Percentiles rank a stretch among this genome's conserved stretches.
These are phyloP conservation scores for Fusarium goolgardi DNA, from an alignment of 2,329 filamentous ascomycete species.

Conservation along the genomic window DNA sequence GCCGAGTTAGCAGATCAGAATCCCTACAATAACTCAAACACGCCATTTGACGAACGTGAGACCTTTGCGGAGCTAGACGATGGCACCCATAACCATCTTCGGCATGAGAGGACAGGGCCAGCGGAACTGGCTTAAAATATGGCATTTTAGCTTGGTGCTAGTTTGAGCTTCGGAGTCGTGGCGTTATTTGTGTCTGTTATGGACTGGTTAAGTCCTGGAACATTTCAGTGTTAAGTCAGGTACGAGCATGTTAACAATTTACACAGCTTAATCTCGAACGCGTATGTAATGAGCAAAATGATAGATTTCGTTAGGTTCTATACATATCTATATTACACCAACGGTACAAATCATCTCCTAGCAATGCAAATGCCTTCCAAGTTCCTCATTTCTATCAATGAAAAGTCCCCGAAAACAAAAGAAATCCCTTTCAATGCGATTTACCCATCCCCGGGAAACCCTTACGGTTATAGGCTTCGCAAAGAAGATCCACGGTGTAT, in stretches of 20 bases:
- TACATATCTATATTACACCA: conserved; percentile 42
- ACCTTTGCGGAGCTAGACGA: conserved; percentile 24
- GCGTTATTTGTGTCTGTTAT: conserved; percentile 8
- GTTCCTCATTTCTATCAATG: conserved; percentile 23
- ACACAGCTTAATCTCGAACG: background rate
- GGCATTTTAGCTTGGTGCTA: background rate
- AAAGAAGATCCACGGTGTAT: conserved; percentile 28
- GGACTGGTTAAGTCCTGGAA: background rate
- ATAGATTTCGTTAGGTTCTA: conserved; percentile 39
- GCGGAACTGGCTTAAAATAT: conserved; percentile 19
- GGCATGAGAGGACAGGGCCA: conserved; percentile 13
- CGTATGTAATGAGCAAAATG: conserved; percentile 24
- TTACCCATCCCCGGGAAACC: conserved; percentile 12
- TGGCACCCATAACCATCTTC: conserved; percentile 19
- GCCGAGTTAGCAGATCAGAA: conserved; percentile 35
- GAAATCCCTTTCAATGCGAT: conserved; percentile 27
- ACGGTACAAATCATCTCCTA: conserved; percentile 41
- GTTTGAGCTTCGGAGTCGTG: conserved; percentile 21
- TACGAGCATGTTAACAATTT: conserved; percentile 12
- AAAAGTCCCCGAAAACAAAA: conserved; percentile 30
- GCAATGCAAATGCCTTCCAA: conserved; percentile 38
- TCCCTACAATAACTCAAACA: conserved; percentile 24
- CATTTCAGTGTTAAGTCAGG: conserved; percentile 1
- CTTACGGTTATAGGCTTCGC: conserved; percentile 6
- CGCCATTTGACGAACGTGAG: conserved; percentile 17